Conservation (phyloP, 2,329 filamentous ascomycete genomes). For the Cytospora leucostoma region DNA sequence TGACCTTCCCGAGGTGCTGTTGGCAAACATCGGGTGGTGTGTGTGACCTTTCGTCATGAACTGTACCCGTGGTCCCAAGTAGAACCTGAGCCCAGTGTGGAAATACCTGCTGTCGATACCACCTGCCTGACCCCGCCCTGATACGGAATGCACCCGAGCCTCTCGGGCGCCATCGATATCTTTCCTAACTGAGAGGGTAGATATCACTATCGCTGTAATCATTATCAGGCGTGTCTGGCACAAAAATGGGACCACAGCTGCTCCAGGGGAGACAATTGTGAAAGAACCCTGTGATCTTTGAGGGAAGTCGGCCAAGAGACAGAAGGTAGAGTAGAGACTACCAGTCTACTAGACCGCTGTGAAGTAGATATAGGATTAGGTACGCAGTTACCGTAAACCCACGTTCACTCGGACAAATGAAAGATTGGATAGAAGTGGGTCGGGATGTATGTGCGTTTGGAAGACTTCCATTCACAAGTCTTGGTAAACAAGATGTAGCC, state of each 20-base stretch:
- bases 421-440: slow-evolving; percentile 16
- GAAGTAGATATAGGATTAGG: not conserved
- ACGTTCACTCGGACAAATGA: slow-evolving; percentile 20
- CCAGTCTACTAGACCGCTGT: not conserved
- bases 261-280: not conserved
- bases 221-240: not conserved
- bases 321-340: not conserved
- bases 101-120: not conserved
- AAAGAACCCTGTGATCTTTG: not conserved
- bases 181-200: not conserved
- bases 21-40: not conserved
- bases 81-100: not conserved
- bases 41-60: not conserved
- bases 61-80: not conserved
- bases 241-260: not conserved
- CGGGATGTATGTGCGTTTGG: slow-evolving; percentile 3
- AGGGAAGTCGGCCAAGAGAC: not conserved
- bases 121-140: not conserved
- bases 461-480: slow-evolving; percentile 10
- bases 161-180: no score
- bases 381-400: slow-evolving; percentile 4
- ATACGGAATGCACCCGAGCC: not conserved
- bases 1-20: not conserved
- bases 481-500: slow-evolving; percentile 2
- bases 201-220: not conserved